Evolutionary conservation across 2,329 filamentous ascomycete species (phyloP).

Genomic region (Emergomyces orientalis): DNA sequence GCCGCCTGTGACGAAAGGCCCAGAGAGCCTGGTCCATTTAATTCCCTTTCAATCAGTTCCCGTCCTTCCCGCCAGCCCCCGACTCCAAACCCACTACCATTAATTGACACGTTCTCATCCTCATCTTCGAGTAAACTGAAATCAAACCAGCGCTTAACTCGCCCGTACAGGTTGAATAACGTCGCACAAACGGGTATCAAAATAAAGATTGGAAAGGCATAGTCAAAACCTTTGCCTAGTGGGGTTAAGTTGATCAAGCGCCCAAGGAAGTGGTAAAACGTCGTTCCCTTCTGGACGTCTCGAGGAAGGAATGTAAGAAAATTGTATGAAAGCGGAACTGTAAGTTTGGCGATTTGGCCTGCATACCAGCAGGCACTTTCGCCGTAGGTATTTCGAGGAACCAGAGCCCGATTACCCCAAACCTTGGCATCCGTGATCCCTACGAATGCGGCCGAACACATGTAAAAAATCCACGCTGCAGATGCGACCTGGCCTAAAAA

Average conservation of each 20-base stretch:
- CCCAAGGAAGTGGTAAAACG: slow-evolving; percentile 82
- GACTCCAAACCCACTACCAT: slow-evolving; percentile 57
- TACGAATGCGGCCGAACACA: slow-evolving; percentile 80
- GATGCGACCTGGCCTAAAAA: slow-evolving; percentile 80
- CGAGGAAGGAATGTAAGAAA: slow-evolving; percentile 81
- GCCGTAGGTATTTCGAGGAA: slow-evolving; percentile 80
- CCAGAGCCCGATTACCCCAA: slow-evolving; percentile 91
- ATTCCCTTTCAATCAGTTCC: slow-evolving; percentile 78
- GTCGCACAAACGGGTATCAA: slow-evolving; percentile 77
- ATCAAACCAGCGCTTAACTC: slow-evolving; percentile 65
- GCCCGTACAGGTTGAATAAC: slow-evolving; percentile 81
- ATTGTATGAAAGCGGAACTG: slow-evolving; percentile 89
- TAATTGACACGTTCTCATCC: slow-evolving; percentile 46
- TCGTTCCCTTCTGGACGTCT: slow-evolving; percentile 63
- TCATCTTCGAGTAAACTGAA: slow-evolving; percentile 71
- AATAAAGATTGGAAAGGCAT: slow-evolving; percentile 80
- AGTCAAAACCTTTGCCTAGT: slow-evolving; percentile 74
- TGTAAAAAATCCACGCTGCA: slow-evolving; percentile 85
- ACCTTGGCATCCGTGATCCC: slow-evolving; percentile 89
- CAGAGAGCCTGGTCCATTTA: slow-evolving; percentile 51
- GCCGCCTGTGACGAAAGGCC: slow-evolving; percentile 29
- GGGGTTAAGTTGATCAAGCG: slow-evolving; percentile 72
- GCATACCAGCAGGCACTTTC: slow-evolving; percentile 96
- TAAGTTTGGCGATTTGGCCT: slow-evolving; percentile 82
- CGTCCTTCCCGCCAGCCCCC: slow-evolving; percentile 87